Evolutionary conservation across 192 early-diverging fungal genomes (phyloP).

Genomic region (Linnemannia elongata): DNA sequence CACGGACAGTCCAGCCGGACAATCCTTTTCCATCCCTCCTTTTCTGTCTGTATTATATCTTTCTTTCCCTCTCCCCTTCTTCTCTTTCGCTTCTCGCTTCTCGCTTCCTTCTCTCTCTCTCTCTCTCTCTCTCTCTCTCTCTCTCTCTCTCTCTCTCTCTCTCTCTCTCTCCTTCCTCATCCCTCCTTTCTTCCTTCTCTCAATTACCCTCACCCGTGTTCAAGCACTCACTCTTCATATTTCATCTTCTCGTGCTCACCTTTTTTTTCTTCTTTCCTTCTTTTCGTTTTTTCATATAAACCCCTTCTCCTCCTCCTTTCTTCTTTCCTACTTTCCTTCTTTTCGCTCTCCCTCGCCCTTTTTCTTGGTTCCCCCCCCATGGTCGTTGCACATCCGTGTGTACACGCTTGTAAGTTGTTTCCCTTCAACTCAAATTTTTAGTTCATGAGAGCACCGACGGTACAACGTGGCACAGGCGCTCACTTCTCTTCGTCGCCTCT

Average conservation of each 20-base stretch:
- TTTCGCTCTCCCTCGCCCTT: background rate
- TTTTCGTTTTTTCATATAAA: background rate
- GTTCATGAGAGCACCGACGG: background rate
- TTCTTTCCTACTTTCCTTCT: background rate
- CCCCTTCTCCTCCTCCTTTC: background rate
- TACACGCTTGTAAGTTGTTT: background rate
- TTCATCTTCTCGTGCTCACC: background rate
- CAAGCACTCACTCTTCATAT: background rate
- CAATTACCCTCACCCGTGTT: background rate
- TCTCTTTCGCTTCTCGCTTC: too few species aligned
- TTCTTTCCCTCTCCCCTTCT: background rate
- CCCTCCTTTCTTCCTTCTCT: background rate
- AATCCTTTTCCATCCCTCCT: background rate
- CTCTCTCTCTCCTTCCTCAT: background rate
- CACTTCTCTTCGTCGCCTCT: background rate
- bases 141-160: background rate
- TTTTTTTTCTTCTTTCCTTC: background rate
- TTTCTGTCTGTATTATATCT: background rate
- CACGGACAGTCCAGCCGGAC: constrained; percentile 1
- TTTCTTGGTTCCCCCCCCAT: background rate
- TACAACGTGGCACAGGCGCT: constrained; percentile 5
- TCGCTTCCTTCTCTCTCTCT: background rate
- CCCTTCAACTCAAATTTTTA: background rate
- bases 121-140: background rate
- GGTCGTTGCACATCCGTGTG: constrained; percentile 2